Conservation (phyloP, 2,329 filamentous ascomycete species). For the Fusarium tjaetaba region DNA sequence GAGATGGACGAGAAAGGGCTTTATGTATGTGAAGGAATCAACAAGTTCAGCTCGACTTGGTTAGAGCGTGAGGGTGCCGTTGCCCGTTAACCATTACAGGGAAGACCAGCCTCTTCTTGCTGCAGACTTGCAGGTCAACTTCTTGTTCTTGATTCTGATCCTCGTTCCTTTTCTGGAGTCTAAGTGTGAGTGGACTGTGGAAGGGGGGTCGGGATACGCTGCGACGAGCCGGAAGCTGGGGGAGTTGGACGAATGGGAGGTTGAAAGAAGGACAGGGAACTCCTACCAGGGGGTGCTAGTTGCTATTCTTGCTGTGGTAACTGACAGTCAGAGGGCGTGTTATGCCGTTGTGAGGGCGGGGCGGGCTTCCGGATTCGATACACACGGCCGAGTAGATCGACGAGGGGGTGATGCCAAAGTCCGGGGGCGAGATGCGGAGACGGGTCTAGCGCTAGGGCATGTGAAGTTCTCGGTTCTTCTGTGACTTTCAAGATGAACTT, state of each 20-base stretch:
- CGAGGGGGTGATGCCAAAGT: conserved; percentile 17
- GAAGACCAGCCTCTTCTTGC: conserved; percentile 18
- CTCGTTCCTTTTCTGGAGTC: conserved; percentile 1
- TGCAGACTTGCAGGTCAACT: conserved; percentile 11
- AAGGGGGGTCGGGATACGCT: conserved; percentile 26
- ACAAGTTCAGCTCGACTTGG: neutral
- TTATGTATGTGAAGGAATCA: conserved; percentile 45
- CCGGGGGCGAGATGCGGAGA: conserved; percentile 28
- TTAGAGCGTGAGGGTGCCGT: conserved; percentile 8
- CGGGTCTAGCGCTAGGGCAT: neutral
- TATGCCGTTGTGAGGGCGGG: conserved; percentile 17
- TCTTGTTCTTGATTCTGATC: conserved; percentile 18
- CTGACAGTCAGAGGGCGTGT: neutral
- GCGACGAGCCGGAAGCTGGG: conserved; percentile 34
- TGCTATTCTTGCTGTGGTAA: neutral
- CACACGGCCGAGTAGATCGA: conserved; percentile 42
- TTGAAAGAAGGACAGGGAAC: conserved; percentile 22
- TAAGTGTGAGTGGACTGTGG: conserved; percentile 14
- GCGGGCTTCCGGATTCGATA: conserved; percentile 36
- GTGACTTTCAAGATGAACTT: neutral
- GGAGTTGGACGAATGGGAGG: conserved; percentile 17
- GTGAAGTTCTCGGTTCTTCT: conserved; percentile 5
- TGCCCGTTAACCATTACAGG: conserved; percentile 8
- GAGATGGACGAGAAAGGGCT: conserved; percentile 35
- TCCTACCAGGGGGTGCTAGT: neutral